Evolutionary conservation across 176 grass and related monocot species (phyloP), one percentile per base, ranked within the genome.

Genomic region (Poa annua): DNA sequence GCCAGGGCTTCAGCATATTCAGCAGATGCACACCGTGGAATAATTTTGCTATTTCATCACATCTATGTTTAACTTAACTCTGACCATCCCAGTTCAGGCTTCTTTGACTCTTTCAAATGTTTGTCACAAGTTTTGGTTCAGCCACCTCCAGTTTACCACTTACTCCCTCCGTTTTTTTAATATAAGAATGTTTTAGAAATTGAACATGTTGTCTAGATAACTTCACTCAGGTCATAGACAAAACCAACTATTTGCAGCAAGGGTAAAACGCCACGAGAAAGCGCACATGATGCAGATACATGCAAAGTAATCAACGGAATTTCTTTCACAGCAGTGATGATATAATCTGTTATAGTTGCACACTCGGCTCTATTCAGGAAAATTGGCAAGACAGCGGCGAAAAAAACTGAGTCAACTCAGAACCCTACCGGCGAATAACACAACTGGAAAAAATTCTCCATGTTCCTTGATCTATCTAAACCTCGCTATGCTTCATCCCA

Each of bases 401-500:
- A 47, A 83, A 69, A 81, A 22, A 42, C 41, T 8, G 17, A 68
- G 74, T 83, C 29, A 16, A 75, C 66, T 25, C 68, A 29, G 29
- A 41, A 71, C 33, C 21, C 75, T 75, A 62, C 51, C 66, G 74
- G 74, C 26, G 50, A 74, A 80, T 15, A 59, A 57, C 66, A 55
- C 16, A 13, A 69, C 71, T 45, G 53, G 38, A 29, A 26, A 50
- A 65, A 47, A 33, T 52, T 52, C 54, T n/a, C 10, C 49, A 15
- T 76, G 55, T 76, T 77, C 59, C 60, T 41, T 51, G 49, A 86
- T 74, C 47, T 74, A 74, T 66, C 59, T 80, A 75, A 69, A 87
- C 67, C 80, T 76, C 9, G 70, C 68, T 84, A 79, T 80, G 76
- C 75, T 68, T 84, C 88, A 84, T 80, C 80, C 80, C 68, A 42